Evolutionary conservation across 148 eudicot species (phyloP).

Genomic region (Heliamphora exappendiculata): DNA sequence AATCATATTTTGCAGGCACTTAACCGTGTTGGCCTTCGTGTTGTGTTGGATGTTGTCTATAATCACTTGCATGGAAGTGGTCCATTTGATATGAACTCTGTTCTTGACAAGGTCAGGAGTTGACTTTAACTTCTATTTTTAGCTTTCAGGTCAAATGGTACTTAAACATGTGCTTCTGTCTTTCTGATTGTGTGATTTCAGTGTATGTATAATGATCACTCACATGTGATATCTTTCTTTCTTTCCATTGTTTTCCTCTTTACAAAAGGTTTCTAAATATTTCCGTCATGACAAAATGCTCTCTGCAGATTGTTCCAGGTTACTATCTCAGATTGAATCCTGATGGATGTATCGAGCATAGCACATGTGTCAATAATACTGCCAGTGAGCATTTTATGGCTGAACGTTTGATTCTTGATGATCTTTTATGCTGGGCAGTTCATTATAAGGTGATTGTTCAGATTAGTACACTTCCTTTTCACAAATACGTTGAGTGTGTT

Average conservation of each 20-base stretch:
- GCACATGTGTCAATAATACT: constrained; percentile 79
- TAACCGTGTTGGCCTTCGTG: constrained; percentile 74
- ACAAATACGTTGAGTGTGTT: too few species aligned
- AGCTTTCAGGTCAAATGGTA: neutral
- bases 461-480: neutral
- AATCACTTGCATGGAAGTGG: constrained; percentile 90
- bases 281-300: constrained; percentile 5
- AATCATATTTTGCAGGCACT: constrained; percentile 53
- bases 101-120: constrained; percentile 80
- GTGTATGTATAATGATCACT: neutral
- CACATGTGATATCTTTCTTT: neutral
- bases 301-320: constrained; percentile 84
- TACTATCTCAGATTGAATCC: constrained; percentile 76
- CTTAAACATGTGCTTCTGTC: neutral
- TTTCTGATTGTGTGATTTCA: neutral
- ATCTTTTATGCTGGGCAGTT: constrained; percentile 74
- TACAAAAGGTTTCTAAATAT: constrained; percentile 2
- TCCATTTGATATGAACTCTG: constrained; percentile 62
- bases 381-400: constrained; percentile 99
- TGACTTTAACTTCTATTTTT: neutral
- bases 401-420: constrained; percentile 85
- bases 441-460: constrained; percentile 63
- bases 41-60: constrained; percentile 93
- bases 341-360: constrained; percentile 68
- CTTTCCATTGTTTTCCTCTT: neutral